Percentiles rank a stretch among this genome's conserved stretches.
phyloP scores from a whole-genome alignment of 352 stramenopile species.

The Globisporangium cylindrosporum region DNA sequence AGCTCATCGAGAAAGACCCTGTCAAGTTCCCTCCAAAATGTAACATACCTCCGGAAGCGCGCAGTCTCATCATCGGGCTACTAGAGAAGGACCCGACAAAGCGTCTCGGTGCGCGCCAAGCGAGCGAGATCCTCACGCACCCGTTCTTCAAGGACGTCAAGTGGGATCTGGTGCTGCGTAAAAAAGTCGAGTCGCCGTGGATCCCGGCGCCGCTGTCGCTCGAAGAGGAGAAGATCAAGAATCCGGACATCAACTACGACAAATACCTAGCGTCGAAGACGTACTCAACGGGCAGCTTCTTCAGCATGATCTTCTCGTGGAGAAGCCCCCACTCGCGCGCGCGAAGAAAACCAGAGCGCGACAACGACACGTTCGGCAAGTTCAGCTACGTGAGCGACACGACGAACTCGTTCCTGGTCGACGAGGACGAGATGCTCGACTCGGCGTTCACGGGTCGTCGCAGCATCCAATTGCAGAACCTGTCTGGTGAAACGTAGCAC shows the following conservation, averaged over 20 bases:
- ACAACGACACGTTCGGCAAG: conserved; percentile 80
- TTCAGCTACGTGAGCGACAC: conserved; percentile 89
- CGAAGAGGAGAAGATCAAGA: conserved; percentile 73
- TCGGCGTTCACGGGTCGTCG: conserved; percentile 76
- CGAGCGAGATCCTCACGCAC: conserved; percentile 80
- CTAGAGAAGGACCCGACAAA: conserved; percentile 85
- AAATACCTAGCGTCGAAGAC: conserved; percentile 84
- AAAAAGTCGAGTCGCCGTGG: conserved; percentile 77
- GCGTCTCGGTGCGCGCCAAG: conserved; percentile 76
- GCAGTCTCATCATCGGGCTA: conserved; percentile 70
- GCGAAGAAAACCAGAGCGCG: conserved; percentile 46
- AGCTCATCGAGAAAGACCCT: conserved; percentile 86
- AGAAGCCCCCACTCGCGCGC: conserved; percentile 53
- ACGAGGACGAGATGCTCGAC: conserved; percentile 89
- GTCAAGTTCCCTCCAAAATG: conserved; percentile 85
- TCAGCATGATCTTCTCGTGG: conserved; percentile 83
- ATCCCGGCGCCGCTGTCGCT: conserved; percentile 62
- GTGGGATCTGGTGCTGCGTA: conserved; percentile 82
- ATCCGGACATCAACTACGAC: conserved; percentile 83
- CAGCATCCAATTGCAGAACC: conserved; percentile 80
- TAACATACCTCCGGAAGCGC: conserved; percentile 60
- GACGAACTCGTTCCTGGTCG: conserved; percentile 85
- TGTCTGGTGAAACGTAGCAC: conserved; percentile 64
- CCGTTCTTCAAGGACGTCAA: conserved; percentile 79
- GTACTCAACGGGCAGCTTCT: conserved; percentile 72